Evolutionary conservation across 2,329 filamentous ascomycete genomes (phyloP).

Genomic region (Fusarium xyrophilum): DNA sequence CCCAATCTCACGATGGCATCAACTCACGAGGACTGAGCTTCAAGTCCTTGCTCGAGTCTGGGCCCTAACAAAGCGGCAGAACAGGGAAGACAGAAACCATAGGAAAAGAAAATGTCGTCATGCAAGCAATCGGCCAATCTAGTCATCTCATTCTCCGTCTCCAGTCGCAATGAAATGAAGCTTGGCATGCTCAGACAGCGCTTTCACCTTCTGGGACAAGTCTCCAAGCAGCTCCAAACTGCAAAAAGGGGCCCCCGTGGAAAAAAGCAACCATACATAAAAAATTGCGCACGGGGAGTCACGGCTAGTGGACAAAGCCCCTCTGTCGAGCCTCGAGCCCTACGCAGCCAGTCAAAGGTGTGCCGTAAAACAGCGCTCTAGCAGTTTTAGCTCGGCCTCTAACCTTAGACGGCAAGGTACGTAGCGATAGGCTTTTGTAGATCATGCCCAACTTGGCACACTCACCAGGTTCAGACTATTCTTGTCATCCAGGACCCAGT

Average conservation of each 20-base stretch:
- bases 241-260: neutral
- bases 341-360: slow-evolving; percentile 16
- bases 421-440: slow-evolving; percentile 30
- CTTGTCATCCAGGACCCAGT: slow-evolving; percentile 19
- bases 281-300: slow-evolving; percentile 18
- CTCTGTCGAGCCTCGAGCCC: slow-evolving; percentile 7
- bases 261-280: slow-evolving; percentile 11
- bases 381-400: slow-evolving; percentile 2
- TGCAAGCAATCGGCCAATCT: slow-evolving; percentile 37
- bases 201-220: slow-evolving; percentile 30
- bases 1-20: slow-evolving; percentile 42
- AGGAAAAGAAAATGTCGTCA: slow-evolving; percentile 32
- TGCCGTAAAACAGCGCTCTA: slow-evolving; percentile 21
- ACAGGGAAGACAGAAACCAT: neutral
- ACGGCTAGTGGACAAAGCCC: slow-evolving; percentile 9
- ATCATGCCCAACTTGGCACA: slow-evolving; percentile 36
- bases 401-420: slow-evolving; percentile 16
- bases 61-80: neutral
- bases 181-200: slow-evolving; percentile 32
- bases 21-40: slow-evolving; percentile 26
- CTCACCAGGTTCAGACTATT: slow-evolving; percentile 29
- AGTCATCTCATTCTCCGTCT: slow-evolving; percentile 16
- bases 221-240: slow-evolving; percentile 6
- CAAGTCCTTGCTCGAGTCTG: slow-evolving; percentile 11
- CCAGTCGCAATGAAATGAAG: slow-evolving; percentile 31